Percentiles rank a stretch among this genome's conserved stretches.
Conservation (phyloP, 441 rosid species). For the Pelargonium myrrhifolium region DNA sequence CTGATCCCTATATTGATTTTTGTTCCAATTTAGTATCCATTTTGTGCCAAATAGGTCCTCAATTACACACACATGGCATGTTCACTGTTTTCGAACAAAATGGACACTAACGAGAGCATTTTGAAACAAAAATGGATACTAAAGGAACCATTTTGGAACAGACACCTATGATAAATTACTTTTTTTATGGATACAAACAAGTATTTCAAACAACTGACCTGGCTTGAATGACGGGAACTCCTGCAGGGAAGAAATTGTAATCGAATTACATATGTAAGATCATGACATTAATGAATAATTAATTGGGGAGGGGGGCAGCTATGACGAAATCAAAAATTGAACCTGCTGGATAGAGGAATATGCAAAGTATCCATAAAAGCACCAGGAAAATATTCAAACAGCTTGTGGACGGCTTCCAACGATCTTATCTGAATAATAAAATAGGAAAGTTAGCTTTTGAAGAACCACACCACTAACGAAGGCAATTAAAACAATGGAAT, state of each 20-base stretch:
- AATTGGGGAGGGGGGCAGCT: neutral
- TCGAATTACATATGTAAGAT: neutral
- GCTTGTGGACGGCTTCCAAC: conserved; percentile 72
- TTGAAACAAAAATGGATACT: too few species aligned
- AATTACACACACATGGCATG: too few species aligned
- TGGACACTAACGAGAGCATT: too few species aligned
- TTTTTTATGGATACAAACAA: neutral
- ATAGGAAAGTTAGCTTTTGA: conserved; percentile 13
- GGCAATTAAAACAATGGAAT: neutral
- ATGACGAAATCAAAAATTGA: neutral
- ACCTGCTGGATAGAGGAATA: conserved; percentile 50
- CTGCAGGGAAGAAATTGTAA: conserved; percentile 40
- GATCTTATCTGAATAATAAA: conserved; percentile 68
- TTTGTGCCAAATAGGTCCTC: too few species aligned
- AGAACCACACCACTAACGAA: neutral
- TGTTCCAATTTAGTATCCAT: too few species aligned
- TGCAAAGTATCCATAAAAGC: conserved; percentile 75
- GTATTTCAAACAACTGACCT: conserved; percentile 39
- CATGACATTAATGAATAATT: neutral
- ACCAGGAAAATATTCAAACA: conserved; percentile 77
- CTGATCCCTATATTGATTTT: neutral
- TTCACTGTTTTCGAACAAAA: too few species aligned
- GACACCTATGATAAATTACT: neutral
- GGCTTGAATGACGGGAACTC: conserved; percentile 37
- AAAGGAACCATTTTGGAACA: too few species aligned